A percentile compares a stretch with the other conserved stretches of the same genome.
Evolutionary conservation across 345 rosid genomes (phyloP).

Genomic region (Cardiospermum halicacabum): DNA sequence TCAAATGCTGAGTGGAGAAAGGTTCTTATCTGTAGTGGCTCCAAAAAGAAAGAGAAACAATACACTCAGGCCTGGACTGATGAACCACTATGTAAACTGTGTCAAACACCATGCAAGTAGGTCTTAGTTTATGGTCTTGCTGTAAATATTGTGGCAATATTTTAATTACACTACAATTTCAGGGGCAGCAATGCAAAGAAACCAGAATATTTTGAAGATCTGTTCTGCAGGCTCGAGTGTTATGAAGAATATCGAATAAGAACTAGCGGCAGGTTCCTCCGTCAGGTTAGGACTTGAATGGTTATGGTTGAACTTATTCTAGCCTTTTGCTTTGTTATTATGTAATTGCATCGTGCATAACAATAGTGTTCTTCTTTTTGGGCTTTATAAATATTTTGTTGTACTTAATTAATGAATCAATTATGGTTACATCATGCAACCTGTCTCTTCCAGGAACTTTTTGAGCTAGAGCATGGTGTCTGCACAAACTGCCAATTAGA

Average conservation of each 20-base stretch:
- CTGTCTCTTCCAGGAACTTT: constrained; percentile 66
- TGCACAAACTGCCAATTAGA: constrained; percentile 82
- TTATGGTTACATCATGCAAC: background rate
- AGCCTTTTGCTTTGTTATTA: background rate
- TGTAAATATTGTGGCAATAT: constrained; percentile 7
- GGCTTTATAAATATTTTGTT: background rate
- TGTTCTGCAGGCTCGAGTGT: constrained; percentile 78
- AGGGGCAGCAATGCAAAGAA: constrained; percentile 69
- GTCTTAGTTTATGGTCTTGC: constrained; percentile 23
- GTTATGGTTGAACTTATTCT: background rate
- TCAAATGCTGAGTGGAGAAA: constrained; percentile 68
- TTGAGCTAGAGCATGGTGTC: constrained; percentile 73
- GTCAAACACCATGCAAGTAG: constrained; percentile 79
- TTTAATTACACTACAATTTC: constrained; percentile 16
- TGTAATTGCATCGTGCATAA: background rate
- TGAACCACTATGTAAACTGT: constrained; percentile 95
- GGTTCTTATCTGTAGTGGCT: constrained; percentile 47
- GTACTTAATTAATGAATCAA: background rate
- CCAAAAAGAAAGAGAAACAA: constrained; percentile 59
- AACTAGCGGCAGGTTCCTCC: constrained; percentile 70
- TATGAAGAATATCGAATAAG: constrained; percentile 85
- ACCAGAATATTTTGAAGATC: constrained; percentile 94
- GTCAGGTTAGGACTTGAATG: constrained; percentile 50
- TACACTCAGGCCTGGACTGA: constrained; percentile 83
- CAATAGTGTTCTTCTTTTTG: background rate